Base-by-base conservation (phyloP, 2,329 filamentous ascomycete species). In the Nigrograna mackinnonii region DNA sequence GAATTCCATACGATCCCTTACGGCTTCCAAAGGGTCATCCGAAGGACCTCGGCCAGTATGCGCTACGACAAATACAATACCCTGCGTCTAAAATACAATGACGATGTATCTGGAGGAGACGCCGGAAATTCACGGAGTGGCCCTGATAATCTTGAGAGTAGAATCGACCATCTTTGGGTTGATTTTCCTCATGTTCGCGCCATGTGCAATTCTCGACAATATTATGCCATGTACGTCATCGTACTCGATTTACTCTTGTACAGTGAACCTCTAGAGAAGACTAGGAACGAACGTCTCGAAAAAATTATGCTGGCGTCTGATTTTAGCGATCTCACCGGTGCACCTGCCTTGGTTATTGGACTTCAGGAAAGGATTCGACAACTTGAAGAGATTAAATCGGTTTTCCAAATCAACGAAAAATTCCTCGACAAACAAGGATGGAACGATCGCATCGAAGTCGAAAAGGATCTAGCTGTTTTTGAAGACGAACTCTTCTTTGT, bases 231-330 rank as follows among this genome's bases (percentile, higher is more conserved):
- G 77, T 99, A 99, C 63, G 90, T 99, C 69, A 99, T 99, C 55
- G 92, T 96, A 3, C 78, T 97, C 50, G 94, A 99, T 70, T 79
- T 99, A 31, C 78, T 99, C 38, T 85, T 99, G 67, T 99, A 97
- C 73, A 96, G 83, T 62, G 94, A 99, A 67, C 94, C 94, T 2
- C 74, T 95, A 35, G 94, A 99, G 69, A 99, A 99, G 79, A 95
- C 92, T n/a, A 84, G 95, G 44, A 96, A 80, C 58, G 95, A 99
- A 71, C 84, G 90, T 24, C 76, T 99, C 13, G 94, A 99, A 69
- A 97, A 96, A 78, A 99, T 99, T 57, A 96, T 99, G 84, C 82
- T 99, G 36, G 94, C 92, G 2, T 97, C 94, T 0, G 94, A 99
- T 69, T 99, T 99, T 64, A 99, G 92, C 67, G 94, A 99, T 65